These are phyloP conservation scores for Pseudogymnoascus sp. DNA, from an alignment of 2,329 filamentous ascomycete genomes.

Conservation along the genomic window DNA sequence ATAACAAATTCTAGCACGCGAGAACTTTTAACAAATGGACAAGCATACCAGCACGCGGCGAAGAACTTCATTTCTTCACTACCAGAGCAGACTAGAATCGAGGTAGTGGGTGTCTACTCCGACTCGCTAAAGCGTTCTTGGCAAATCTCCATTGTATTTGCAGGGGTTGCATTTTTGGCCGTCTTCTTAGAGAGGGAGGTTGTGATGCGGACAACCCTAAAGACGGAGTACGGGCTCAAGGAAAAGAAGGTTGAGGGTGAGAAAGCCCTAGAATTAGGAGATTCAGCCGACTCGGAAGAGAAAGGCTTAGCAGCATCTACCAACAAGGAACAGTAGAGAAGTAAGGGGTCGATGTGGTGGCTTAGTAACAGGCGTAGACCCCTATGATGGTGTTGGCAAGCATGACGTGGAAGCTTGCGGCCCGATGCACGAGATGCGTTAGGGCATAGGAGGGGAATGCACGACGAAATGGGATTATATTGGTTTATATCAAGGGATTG, in stretches of 20 bases:
- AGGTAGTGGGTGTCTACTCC: constrained; percentile 31
- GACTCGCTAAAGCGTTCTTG: constrained; percentile 19
- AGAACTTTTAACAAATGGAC: background rate
- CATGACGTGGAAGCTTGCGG: no score
- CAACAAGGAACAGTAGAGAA: background rate
- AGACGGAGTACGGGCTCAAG: constrained; percentile 17
- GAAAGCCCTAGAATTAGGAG: background rate
- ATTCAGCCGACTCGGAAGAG: background rate
- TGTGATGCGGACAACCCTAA: constrained; percentile 12
- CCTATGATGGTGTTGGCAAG: no score
- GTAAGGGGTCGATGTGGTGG: no score
- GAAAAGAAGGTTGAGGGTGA: background rate
- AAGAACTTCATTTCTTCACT: background rate
- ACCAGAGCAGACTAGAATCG: background rate
- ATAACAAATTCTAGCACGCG: background rate
- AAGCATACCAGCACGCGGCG: background rate
- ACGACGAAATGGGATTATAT: no score
- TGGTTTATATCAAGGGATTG: no score
- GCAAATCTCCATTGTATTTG: constrained; percentile 13
- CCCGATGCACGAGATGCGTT: no score
- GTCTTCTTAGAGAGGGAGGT: constrained; percentile 15
- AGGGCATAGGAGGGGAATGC: no score
- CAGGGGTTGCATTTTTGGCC: constrained; percentile 9
- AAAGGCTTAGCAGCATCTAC: background rate
- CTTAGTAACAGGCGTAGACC: no score